These are phyloP conservation scores for Aspergillus kassunensis DNA, from an alignment of 495 filamentous ascomycete species.

Conservation along the genomic window DNA sequence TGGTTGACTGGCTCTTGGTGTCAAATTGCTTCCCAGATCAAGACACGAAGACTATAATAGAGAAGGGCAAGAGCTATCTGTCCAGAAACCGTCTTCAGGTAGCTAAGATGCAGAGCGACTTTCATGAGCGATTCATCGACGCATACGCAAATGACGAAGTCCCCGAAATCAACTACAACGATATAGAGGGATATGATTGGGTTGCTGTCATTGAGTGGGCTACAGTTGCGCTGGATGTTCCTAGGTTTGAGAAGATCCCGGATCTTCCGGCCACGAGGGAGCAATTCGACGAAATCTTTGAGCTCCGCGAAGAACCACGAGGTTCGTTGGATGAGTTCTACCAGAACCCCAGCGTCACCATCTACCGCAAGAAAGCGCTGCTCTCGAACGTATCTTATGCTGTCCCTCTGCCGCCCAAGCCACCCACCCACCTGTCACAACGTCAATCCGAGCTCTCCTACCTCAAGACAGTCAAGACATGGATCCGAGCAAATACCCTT, in stretches of 20 bases:
- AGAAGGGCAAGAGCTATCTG: conserved; percentile 55
- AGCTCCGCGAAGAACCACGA: conserved; percentile 41
- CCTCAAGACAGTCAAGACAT: conserved; percentile 51
- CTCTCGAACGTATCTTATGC: conserved; percentile 39
- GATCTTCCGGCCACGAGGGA: conserved; percentile 50
- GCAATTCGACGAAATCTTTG: conserved; percentile 47
- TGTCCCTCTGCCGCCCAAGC: conserved; percentile 20
- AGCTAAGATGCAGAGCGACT: conserved; percentile 66
- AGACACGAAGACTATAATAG: conserved; percentile 52
- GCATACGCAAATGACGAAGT: conserved; percentile 70
- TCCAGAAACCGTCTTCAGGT: conserved; percentile 59
- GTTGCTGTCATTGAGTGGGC: conserved; percentile 70
- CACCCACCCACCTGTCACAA: not conserved
- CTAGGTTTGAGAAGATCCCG: conserved; percentile 35
- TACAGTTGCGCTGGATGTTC: conserved; percentile 43
- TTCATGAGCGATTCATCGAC: conserved; percentile 68
- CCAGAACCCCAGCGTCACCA: conserved; percentile 28
- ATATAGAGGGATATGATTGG: conserved; percentile 77
- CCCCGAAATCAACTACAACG: conserved; percentile 64
- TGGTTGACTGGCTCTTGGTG: conserved; percentile 73
- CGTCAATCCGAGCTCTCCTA: conserved; percentile 19
- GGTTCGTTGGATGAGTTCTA: conserved; percentile 40
- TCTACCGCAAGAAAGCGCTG: conserved; percentile 31
- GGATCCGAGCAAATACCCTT: conserved; percentile 55
- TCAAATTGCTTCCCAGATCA: conserved; percentile 60